phyloP scores from a whole-genome alignment of 441 rosid genomes.

The Arabidopsis lyrata region DNA sequence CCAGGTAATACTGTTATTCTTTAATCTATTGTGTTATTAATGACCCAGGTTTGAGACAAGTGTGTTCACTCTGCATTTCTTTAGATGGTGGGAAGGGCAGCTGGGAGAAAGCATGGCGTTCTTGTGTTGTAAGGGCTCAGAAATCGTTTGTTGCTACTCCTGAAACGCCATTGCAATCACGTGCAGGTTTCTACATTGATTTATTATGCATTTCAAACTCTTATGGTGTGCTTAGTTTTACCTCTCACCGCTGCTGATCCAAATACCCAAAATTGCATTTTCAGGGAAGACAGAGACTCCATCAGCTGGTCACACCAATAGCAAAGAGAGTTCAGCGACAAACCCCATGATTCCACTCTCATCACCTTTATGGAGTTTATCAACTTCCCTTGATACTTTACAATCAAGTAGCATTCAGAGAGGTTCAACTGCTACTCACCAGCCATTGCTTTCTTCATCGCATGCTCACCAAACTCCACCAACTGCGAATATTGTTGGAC shows the following conservation, averaged over 20 bases:
- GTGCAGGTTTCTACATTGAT: constrained; percentile 60
- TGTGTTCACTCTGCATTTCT: constrained; percentile 40
- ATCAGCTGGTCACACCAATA: constrained; percentile 59
- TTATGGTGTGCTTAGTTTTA: constrained; percentile 34
- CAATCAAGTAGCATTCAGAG: constrained; percentile 70
- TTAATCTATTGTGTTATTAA: constrained; percentile 18
- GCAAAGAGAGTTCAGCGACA: constrained; percentile 60
- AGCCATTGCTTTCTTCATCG: constrained; percentile 67
- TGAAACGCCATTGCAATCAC: constrained; percentile 78
- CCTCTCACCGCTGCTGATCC: constrained; percentile 49
- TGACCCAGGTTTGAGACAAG: constrained; percentile 1
- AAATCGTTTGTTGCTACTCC: constrained; percentile 56
- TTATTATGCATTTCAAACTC: constrained; percentile 20
- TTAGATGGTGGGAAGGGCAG: constrained; percentile 83
- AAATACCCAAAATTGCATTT: constrained; percentile 52
- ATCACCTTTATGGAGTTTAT: constrained; percentile 89
- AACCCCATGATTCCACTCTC: constrained; percentile 78
- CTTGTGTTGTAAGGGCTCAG: constrained; percentile 75
- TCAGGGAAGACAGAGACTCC: constrained; percentile 63
- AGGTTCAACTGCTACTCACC: constrained; percentile 70
- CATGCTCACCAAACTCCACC: constrained; percentile 78
- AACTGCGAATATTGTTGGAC: constrained; percentile 66
- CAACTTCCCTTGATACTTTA: constrained; percentile 66
- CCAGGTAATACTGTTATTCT: constrained; percentile 60
- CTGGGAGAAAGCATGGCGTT: constrained; percentile 93